Evolutionary conservation across 176 grass and related monocot genomes (phyloP).

Genomic region (Eragrostis curvula): DNA sequence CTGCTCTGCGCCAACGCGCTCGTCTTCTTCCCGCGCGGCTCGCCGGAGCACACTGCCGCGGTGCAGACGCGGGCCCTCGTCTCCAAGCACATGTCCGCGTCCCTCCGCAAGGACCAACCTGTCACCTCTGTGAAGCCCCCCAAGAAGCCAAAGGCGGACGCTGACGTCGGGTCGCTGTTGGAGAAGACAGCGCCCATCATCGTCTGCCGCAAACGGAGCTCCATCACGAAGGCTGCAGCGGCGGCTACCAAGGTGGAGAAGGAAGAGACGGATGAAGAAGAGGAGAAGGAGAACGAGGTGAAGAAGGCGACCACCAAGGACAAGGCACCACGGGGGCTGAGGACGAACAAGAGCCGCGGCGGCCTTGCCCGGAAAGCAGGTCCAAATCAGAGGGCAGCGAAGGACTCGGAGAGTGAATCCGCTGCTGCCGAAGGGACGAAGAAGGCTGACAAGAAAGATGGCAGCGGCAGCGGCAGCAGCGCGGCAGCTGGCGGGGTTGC

Average conservation of each 20-base stretch:
- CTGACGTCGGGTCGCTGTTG: slow-evolving; percentile 56
- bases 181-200: slow-evolving; percentile 68
- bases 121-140: background rate
- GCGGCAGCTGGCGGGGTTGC: slow-evolving; percentile 8
- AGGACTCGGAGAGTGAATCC: slow-evolving; percentile 4
- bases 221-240: slow-evolving; percentile 50
- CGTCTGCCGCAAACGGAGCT: slow-evolving; percentile 81
- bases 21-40: slow-evolving; percentile 75
- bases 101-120: slow-evolving; percentile 19
- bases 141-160: slow-evolving; percentile 58
- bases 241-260: slow-evolving; percentile 44
- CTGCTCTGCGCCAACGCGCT: slow-evolving; percentile 75
- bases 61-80: slow-evolving; percentile 49
- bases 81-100: slow-evolving; percentile 44
- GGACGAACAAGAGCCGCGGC: slow-evolving; percentile 59
- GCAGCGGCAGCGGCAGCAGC: background rate
- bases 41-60: slow-evolving; percentile 63
- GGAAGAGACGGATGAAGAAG: slow-evolving; percentile 27
- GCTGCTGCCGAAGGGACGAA: background rate
- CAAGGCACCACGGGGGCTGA: slow-evolving; percentile 42
- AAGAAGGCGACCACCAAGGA: slow-evolving; percentile 45
- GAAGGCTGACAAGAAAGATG: slow-evolving; percentile 61
- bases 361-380: slow-evolving; percentile 38
- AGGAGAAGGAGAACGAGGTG: slow-evolving; percentile 23
- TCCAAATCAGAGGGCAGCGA: slow-evolving; percentile 42